These are phyloP conservation scores for Leccinum subtestaceum DNA, from an alignment of 768 basidiomycete species.

Conservation along the genomic window DNA sequence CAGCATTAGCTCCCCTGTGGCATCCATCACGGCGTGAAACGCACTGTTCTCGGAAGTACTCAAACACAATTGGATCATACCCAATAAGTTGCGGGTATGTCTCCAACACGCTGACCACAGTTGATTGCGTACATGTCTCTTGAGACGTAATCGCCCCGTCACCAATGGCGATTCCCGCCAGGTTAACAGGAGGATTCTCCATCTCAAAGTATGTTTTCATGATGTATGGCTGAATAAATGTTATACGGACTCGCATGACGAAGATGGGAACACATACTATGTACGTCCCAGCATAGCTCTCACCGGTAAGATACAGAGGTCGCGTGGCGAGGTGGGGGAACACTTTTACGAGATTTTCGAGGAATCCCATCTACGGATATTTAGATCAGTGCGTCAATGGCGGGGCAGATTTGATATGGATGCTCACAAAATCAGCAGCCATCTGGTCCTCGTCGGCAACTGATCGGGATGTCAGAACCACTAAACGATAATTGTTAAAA, in stretches of 20 bases:
- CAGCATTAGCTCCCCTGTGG: not conserved
- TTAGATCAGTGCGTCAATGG: not conserved
- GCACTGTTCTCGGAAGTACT: conserved; percentile 66
- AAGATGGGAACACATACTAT: conserved; percentile 48
- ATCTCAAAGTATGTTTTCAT: conserved; percentile 63
- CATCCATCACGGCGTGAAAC: conserved; percentile 19
- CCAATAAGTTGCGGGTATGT: conserved; percentile 75
- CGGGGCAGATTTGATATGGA: not conserved
- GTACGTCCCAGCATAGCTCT: conserved; percentile 71
- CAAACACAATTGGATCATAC: conserved; percentile 63
- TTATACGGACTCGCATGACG: not conserved
- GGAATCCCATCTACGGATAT: conserved; percentile 56
- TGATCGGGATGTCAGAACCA: conserved; percentile 12
- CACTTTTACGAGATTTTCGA: conserved; percentile 67
- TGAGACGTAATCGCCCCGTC: conserved; percentile 54
- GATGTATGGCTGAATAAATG: conserved; percentile 62
- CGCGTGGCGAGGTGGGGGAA: conserved; percentile 66
- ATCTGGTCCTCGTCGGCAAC: conserved; percentile 62
- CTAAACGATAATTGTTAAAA: not conserved
- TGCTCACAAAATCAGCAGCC: conserved; percentile 44
- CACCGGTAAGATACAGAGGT: conserved; percentile 67
- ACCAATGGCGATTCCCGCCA: conserved; percentile 66
- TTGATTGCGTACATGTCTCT: conserved; percentile 40
- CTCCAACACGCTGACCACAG: conserved; percentile 61
- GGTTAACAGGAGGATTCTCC: conserved; percentile 59